Conservation (phyloP, 805 yeast genomes). For the Saturnispora silvae region DNA sequence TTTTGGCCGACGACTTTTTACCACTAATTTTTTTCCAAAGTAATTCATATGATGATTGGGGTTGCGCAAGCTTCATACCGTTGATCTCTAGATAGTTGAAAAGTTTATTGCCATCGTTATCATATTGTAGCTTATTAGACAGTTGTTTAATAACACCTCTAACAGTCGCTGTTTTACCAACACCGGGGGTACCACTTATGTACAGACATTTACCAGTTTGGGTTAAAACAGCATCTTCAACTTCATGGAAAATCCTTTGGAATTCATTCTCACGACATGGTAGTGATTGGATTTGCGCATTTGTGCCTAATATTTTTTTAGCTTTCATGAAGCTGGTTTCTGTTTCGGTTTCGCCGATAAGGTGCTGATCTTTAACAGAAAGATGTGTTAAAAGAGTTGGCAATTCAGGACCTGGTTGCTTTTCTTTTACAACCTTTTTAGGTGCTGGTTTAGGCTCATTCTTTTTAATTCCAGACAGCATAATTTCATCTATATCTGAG, state of each 20-base stretch:
- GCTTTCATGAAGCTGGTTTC: slow-evolving; percentile 26
- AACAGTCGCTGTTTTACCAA: slow-evolving; percentile 92
- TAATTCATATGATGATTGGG: slow-evolving; percentile 71
- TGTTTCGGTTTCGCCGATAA: slow-evolving; percentile 13
- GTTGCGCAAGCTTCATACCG: slow-evolving; percentile 75
- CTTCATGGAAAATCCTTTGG: slow-evolving; percentile 50
- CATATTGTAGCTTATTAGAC: slow-evolving; percentile 21
- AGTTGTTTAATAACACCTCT: slow-evolving; percentile 74
- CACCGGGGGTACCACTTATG: slow-evolving; percentile 96
- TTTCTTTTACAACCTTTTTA: background rate
- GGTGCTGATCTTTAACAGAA: slow-evolving; percentile 7
- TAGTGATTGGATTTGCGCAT: slow-evolving; percentile 36
- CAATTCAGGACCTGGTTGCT: slow-evolving; percentile 5
- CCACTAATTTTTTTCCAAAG: slow-evolving; percentile 72
- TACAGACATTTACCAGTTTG: slow-evolving; percentile 77
- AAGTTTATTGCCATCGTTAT: slow-evolving; percentile 15
- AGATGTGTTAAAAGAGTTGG: slow-evolving; percentile 9
- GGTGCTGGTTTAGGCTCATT: background rate
- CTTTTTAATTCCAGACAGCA: background rate
- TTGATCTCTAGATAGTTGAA: slow-evolving; percentile 82
- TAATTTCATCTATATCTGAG: slow-evolving; percentile 6
- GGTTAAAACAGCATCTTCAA: slow-evolving; percentile 62
- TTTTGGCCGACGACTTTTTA: slow-evolving; percentile 44
- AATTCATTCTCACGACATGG: slow-evolving; percentile 88
- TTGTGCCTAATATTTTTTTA: slow-evolving; percentile 29